These are phyloP conservation scores for Viola pubescens DNA, from an alignment of 441 rosid species.

Conservation along the genomic window DNA sequence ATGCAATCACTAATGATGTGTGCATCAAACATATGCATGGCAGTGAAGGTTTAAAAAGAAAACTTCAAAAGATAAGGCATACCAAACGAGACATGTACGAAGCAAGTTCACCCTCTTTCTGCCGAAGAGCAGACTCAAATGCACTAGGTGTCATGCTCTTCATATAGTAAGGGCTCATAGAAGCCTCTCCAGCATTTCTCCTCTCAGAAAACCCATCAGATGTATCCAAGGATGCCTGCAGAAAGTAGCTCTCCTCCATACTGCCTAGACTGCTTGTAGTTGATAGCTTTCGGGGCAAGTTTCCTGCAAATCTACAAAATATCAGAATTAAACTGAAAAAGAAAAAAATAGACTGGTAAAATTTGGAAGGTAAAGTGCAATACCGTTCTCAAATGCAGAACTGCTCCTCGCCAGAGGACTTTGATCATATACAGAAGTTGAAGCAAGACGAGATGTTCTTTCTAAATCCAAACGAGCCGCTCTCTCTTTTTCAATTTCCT, in stretches of 20 bases:
- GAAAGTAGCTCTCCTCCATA: conserved; percentile 94
- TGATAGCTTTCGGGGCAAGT: conserved; percentile 61
- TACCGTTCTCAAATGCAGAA: conserved; percentile 71
- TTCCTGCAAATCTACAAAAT: conserved; percentile 42
- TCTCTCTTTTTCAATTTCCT: conserved; percentile 91
- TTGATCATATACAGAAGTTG: conserved; percentile 49
- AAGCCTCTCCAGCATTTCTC: conserved; percentile 58
- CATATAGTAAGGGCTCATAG: conserved; percentile 70
- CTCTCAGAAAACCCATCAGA: conserved; percentile 68
- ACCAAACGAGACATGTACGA: conserved; percentile 98
- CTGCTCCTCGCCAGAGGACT: conserved; percentile 45
- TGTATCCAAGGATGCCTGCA: conserved; percentile 87
- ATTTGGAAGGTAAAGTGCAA: conserved; percentile 16
- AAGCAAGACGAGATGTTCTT: conserved; percentile 44
- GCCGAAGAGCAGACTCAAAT: conserved; percentile 88
- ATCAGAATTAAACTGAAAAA: conserved; percentile 3
- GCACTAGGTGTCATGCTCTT: conserved; percentile 89
- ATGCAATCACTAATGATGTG: background rate
- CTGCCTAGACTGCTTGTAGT: conserved; percentile 82
- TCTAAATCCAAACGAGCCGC: conserved; percentile 79
- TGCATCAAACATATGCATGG: background rate
- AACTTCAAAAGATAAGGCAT: conserved; percentile 15
- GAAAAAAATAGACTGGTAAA: conserved; percentile 6
- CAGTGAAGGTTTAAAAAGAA: background rate
- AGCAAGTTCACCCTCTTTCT: conserved; percentile 98